Base-by-base conservation (phyloP, 441 rosid species). In the Erodium moschatum region DNA sequence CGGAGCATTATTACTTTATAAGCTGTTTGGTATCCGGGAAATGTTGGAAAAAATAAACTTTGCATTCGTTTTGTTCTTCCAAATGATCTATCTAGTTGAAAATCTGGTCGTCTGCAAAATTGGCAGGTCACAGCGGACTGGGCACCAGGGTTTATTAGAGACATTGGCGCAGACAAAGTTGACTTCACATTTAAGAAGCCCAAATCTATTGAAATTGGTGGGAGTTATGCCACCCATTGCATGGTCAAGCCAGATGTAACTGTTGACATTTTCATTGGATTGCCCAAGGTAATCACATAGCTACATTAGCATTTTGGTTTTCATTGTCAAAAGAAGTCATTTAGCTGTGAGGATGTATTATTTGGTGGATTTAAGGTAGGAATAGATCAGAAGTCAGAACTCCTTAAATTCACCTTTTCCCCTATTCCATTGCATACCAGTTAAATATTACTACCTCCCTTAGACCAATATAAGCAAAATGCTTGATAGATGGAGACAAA, bases 181-280 rank as follows among this genome's bases (percentile, higher is more conserved):
- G 91, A 87, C n/a, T 91, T 91, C 76, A 85, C 68, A 76, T 91
- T 91, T 71, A 89, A 79, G 83, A 87, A 81, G 84, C 96, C 96
- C 1, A 78, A 72, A 46, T 77, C 79, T 33, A 66, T 89, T 63
- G 85, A 69, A 80, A 76, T 87, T 67, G 87, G 88, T 6, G 98
- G 98, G 13, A 88, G 96, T 70, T 93, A 89, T 74, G 80, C 93
- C 0, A 83, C 83, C 33, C 75, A 75, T 50, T 79, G 86, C 67
- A 69, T 89, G 46, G 87, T 79, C 0, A 93, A 88, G 80, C 97
- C 96, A 1, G 82, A 81, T 62, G 71, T 85, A 64, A 81, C 61
- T 77, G 86, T 88, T 61, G 98, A 93, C 56, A 77, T 93, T 77
- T 84, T 93, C 29, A 10, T 91, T 21, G 83, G 85, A 31, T 74